Evolutionary conservation across 192 early-diverging fungal species (phyloP), one percentile per base, ranked within the genome.

Genomic region (Allomyces arbusculus): DNA sequence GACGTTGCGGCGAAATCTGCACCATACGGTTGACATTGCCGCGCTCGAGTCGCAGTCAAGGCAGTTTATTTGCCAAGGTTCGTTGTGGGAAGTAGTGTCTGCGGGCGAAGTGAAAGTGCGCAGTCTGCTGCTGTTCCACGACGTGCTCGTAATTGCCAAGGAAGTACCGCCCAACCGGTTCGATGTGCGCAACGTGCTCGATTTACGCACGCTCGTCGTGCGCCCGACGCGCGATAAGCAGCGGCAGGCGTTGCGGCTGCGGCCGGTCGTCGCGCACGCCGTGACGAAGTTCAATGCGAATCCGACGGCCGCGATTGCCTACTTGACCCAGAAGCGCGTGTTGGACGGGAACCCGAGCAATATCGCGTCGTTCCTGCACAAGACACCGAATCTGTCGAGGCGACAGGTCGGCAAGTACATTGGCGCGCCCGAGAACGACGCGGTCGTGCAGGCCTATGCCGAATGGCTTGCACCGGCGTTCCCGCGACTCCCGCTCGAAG

Each of bases 321-420:
- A 73, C 33, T 63, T 77, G 63, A 70, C 77, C 61, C 45, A 68
- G 26, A 72, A 77, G 45, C 68, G 72, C 20, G 66, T 69, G 12
- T 65, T 77, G 24, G 71, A 71, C 11, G 74, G 75, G 65, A n/a
- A 20, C 16, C 69, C 75, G 0, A 67, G 73, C 11, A 69, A 70
- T 45, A 77, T 77, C 43, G 74, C 74, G 4, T 66, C 68, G n/a
- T 77, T 77, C 44, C 61, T 77, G 63, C 75, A 77, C 63, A 63
- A 64, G n/a, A 77, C 74, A 12, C 71, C 73, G 0, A 69, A 68
- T 10, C 63, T 77, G 44, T 61, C 64, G 28, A 23, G 67, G 23
- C 61, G 68, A 33, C 74, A 74, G 45, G 26, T 77, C 14, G 75
- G 75, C 19, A 55, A 64, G 61, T 76, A 77, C 55, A 61, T 77